These are phyloP conservation scores for Paraconiothyrium brasiliense DNA, from an alignment of 2,329 filamentous ascomycete genomes.

Conservation along the genomic window DNA sequence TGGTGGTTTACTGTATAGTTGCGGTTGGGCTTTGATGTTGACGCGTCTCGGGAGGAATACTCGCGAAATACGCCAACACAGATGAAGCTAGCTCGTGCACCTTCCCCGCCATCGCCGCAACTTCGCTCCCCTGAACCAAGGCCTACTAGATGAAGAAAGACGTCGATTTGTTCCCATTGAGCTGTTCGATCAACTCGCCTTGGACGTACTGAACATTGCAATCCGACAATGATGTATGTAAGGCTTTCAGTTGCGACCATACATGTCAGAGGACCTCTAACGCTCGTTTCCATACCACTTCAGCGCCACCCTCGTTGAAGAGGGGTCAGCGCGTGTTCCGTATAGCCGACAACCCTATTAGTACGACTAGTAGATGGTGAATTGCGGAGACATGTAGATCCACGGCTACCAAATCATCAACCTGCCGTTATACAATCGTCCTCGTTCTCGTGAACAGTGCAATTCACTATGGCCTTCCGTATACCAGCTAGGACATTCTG, in stretches of 20 bases:
- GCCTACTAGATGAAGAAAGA: background rate
- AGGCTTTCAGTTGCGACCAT: background rate
- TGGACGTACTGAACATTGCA: background rate
- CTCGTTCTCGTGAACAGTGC: background rate
- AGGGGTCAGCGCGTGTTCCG: constrained; percentile 41
- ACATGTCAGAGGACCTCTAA: constrained; percentile 18
- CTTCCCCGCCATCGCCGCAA: constrained; percentile 25
- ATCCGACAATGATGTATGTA: background rate
- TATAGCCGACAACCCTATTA: constrained; percentile 28
- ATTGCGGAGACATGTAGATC: constrained; percentile 14
- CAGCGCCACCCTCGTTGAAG: constrained; percentile 20
- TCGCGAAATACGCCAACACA: constrained; percentile 20
- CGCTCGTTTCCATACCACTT: constrained; percentile 10
- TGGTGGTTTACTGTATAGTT: background rate
- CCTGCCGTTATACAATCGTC: background rate
- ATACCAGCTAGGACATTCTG: constrained; percentile 31
- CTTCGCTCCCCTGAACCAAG: constrained; percentile 8
- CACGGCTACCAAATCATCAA: constrained; percentile 7
- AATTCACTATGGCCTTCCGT: constrained; percentile 33
- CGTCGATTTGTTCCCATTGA: background rate
- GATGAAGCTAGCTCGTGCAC: constrained; percentile 28
- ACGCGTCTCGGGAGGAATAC: constrained; percentile 27
- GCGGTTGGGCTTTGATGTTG: constrained; percentile 18
- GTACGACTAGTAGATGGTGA: constrained; percentile 12
- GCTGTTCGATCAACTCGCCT: background rate